Percentiles rank a stretch among this genome's conserved stretches.
Evolutionary conservation across 148 eudicot genomes (phyloP).

Genomic region (Rhododendron ovatum): DNA sequence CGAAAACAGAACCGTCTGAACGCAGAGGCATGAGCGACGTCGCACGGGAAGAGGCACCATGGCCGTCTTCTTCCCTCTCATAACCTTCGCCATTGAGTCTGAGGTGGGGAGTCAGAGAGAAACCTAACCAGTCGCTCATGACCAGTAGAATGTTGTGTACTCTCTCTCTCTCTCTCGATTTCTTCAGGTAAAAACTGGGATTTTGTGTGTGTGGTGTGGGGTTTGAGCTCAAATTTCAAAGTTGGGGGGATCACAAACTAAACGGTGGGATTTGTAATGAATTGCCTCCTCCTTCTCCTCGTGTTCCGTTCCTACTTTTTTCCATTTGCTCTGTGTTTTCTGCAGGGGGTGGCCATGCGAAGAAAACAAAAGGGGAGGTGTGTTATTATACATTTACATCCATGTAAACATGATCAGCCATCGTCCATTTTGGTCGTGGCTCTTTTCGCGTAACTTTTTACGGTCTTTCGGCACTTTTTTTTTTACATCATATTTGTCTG

Average conservation of each 20-base stretch:
- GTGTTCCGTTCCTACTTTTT: constrained; percentile 1
- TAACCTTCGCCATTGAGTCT: constrained; percentile 18
- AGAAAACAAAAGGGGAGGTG: not conserved
- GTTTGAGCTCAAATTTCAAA: constrained; percentile 14
- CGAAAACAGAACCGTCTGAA: constrained; percentile 26
- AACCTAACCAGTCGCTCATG: constrained; percentile 52
- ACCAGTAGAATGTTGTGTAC: not conserved
- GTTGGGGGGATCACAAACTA: not conserved
- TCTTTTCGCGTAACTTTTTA: too few relatives aligned
- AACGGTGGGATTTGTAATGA: not conserved
- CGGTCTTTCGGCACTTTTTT: too few relatives aligned
- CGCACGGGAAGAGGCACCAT: not conserved
- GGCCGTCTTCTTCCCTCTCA: constrained; percentile 3
- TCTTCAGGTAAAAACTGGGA: not conserved
- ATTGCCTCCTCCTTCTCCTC: not conserved
- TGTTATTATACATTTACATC: not conserved
- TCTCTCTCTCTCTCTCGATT: not conserved
- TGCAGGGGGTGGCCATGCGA: constrained; percentile 6
- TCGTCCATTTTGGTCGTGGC: too few relatives aligned
- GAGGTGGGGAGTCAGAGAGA: constrained; percentile 42
- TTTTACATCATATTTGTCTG: too few relatives aligned
- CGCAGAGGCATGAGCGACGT: constrained; percentile 22
- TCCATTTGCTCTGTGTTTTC: not conserved
- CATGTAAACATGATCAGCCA: not conserved
- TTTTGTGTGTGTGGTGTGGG: not conserved